Evolutionary conservation across 495 filamentous ascomycete genomes (phyloP), one percentile per base, ranked within the genome.

Genomic region (Annulohypoxylon bovei): DNA sequence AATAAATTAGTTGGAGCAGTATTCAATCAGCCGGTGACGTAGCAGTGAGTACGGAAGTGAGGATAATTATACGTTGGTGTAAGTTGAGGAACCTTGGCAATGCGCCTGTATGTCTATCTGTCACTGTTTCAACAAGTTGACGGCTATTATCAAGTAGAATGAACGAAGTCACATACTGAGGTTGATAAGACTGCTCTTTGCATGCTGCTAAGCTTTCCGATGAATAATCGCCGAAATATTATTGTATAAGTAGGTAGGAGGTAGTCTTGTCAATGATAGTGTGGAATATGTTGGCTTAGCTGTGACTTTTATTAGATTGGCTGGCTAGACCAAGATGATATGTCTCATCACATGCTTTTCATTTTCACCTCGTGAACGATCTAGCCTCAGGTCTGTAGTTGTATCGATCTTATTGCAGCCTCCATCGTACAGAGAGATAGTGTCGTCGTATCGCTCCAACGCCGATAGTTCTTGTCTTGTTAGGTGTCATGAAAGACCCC

Each of bases 11-110:
- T 40, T 50, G 27, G 35, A 22, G 49, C 14, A n/a, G 39, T 12
- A 7, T 20, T 65, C 54, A 50, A 39, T 44, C 22, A 20, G 39
- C 37, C 30, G 30, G 39, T 7, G 16, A 27, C 42, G 40, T 57
- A 50, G 28, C 40, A 67, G 16, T 35, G 52, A 49, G 20, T 32
- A 33, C 50, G 42, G 22, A 33, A 67, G 20, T 35, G 52, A 47
- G 56, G 68, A 62, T 71, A 67, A 67, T 55, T 42, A 37, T 53
- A 67, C 63, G 18, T 59, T 58, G 65, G 63, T 52, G 68, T 67
- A 37, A 14, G 35, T 27, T 25, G 44, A 71, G 53, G 52, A 63
- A 28, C 62, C 63, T 63, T 67, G 68, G 63, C 58, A 23, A n/a
- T n/a, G n/a, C n/a, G n/a, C n/a, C 1, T 46, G 30, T 37, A 12